Evolutionary conservation across 805 yeast genomes (phyloP), one percentile per base, ranked within the genome.

Genomic region (Candida ulmi): DNA sequence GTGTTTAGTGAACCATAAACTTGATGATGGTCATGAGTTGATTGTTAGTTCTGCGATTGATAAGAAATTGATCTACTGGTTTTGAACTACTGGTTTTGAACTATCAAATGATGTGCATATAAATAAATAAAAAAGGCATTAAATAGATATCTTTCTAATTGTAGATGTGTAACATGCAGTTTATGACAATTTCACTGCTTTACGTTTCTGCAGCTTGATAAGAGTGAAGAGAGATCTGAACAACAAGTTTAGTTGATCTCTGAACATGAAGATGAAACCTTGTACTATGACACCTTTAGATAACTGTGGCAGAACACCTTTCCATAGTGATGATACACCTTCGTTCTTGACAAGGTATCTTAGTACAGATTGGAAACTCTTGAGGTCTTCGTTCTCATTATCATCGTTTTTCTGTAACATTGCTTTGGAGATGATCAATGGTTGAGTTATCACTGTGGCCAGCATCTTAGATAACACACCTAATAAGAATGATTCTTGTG

Each of bases 361-460:
- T 51, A 87, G 63, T 5, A 85, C 88, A 27, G 78, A 73, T 35
- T 79, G 79, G 61, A 84, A 83, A 36, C 71, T 66, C 36, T 69
- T 66, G 55, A 80, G 76, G 36, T 65, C 60, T 35, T 71, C 55
- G 17, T 71, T 71, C 3, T 64, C 61, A 23, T 61, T 62, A 27
- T 54, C 57, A 28, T 54, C 58, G 43, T 61, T 60, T 47, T 68
- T 69, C 62, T 87, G 95, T 44, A 86, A 73, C 75, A 84, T 76
- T 13, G 84, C 91, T 61, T 87, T 87, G 12, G 95, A 79, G 2
- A 86, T 84, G 54, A 87, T 87, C 60, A 87, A 66, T 3, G 95
- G 95, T 64, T 86, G 95, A 0, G 95, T 86, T 3, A 78, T 70
- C 11, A 86, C 34, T 0, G 95, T 87, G 7, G 95, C 95, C 57